Percentiles rank a stretch among this genome's conserved stretches.
These are phyloP conservation scores for Starmera caribaea DNA, from an alignment of 805 yeast species.

Conservation along the genomic window DNA sequence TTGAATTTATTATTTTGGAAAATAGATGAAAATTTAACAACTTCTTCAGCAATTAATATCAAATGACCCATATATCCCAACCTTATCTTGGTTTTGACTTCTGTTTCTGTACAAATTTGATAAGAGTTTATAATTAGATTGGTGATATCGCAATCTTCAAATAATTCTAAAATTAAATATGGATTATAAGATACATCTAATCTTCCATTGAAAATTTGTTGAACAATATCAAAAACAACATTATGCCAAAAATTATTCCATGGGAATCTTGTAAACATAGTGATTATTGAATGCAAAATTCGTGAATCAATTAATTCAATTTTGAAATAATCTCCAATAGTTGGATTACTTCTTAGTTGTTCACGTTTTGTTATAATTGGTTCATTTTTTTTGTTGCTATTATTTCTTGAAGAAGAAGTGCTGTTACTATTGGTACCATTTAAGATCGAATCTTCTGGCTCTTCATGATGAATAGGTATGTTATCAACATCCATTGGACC, in stretches of 20 bases:
- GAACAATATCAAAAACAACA: conserved; percentile 77
- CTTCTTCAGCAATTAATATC: conserved; percentile 89
- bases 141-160: conserved; percentile 50
- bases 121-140: conserved; percentile 59
- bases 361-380: conserved; percentile 8
- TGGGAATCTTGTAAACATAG: conserved; percentile 62
- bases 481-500: not conserved
- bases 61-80: conserved; percentile 97
- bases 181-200: conserved; percentile 67
- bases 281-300: conserved; percentile 48
- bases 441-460: conserved; percentile 1
- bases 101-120: conserved; percentile 46
- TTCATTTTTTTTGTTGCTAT: not conserved
- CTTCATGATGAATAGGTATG: conserved; percentile 9
- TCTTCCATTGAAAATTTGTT: conserved; percentile 71
- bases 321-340: conserved; percentile 66
- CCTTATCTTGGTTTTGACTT: conserved; percentile 52
- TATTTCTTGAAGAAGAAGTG: not conserved
- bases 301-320: conserved; percentile 57
- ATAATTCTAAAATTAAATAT: conserved; percentile 50
- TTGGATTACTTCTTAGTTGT: conserved; percentile 40
- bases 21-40: conserved; percentile 65
- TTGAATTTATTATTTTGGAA: conserved; percentile 18
- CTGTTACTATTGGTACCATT: not conserved
- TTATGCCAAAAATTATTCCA: conserved; percentile 84